Evolutionary conservation across 441 rosid species (phyloP).

Genomic region (Populus tomentosa): DNA sequence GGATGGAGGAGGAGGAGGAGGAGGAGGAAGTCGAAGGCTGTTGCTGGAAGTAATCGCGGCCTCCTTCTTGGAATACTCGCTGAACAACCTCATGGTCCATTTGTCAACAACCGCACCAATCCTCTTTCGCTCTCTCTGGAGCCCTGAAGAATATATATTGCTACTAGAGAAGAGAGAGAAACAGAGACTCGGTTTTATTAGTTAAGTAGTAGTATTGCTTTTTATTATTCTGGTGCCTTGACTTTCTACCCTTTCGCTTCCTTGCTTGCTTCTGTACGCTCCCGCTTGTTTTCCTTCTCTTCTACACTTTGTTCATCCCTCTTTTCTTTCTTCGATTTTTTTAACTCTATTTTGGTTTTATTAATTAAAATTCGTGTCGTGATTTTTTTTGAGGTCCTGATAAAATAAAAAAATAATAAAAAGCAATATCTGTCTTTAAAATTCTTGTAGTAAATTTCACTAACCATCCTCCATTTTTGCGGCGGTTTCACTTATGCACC

Average conservation of each 20-base stretch:
- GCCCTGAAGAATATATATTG: too few species aligned
- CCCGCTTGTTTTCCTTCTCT: slow-evolving; percentile 23
- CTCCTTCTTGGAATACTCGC: slow-evolving; percentile 90
- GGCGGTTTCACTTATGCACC: too few species aligned
- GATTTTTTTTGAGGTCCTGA: too few species aligned
- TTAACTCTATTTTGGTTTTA: too few species aligned
- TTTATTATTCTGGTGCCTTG: background rate
- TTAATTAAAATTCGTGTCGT: too few species aligned
- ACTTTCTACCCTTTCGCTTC: slow-evolving; percentile 1
- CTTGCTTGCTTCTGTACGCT: slow-evolving; percentile 16
- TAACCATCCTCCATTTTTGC: too few species aligned
- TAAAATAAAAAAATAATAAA: too few species aligned
- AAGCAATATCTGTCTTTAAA: too few species aligned
- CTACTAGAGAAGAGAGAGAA: background rate
- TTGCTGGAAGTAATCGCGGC: slow-evolving; percentile 84
- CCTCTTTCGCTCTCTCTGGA: too few species aligned
- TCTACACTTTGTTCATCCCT: background rate
- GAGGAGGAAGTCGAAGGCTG: slow-evolving; percentile 79
- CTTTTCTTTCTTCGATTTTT: background rate
- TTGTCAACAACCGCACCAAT: background rate
- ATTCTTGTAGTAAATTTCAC: too few species aligned
- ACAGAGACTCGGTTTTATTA: background rate
- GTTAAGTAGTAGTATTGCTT: background rate
- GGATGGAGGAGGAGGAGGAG: slow-evolving; percentile 71
- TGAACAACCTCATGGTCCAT: slow-evolving; percentile 97